A percentile compares a stretch with the other conserved stretches of the same genome.
Conservation (phyloP, 129 eudicot species). For the Flaveria ramosissima region DNA sequence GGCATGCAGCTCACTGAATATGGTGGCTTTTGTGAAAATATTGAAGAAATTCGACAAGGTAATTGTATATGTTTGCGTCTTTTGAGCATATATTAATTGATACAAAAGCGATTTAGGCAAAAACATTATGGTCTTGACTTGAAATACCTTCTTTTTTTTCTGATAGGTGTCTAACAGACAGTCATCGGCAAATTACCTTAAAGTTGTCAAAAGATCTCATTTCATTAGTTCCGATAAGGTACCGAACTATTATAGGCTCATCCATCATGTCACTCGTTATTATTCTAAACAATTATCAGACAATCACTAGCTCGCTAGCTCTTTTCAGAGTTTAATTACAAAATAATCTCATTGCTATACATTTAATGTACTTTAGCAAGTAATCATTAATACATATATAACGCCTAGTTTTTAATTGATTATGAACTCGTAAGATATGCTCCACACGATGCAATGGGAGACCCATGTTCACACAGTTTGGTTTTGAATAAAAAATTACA, state of each 20-base stretch:
- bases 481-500: too few species aligned
- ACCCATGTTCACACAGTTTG: too few species aligned
- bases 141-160: neutral
- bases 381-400: too few species aligned
- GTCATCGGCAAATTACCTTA: slow-evolving; percentile 72
- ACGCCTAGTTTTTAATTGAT: too few species aligned
- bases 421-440: too few species aligned
- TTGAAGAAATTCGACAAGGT: slow-evolving; percentile 97
- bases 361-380: too few species aligned
- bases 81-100: neutral
- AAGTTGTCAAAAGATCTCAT: slow-evolving; percentile 71
- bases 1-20: slow-evolving; percentile 73
- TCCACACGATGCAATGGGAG: too few species aligned
- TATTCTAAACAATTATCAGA: neutral
- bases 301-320: too few species aligned
- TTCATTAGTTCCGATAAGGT: slow-evolving; percentile 96
- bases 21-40: slow-evolving; percentile 92
- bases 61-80: neutral
- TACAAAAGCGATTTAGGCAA: neutral
- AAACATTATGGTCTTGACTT: neutral
- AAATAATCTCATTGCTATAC: too few species aligned
- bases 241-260: neutral
- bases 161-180: slow-evolving; percentile 72
- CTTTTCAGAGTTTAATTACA: too few species aligned
- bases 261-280: neutral